Evolutionary conservation across 768 basidiomycete species (phyloP), one percentile per base, ranked within the genome.

Genomic region (Suillus subalutaceus): DNA sequence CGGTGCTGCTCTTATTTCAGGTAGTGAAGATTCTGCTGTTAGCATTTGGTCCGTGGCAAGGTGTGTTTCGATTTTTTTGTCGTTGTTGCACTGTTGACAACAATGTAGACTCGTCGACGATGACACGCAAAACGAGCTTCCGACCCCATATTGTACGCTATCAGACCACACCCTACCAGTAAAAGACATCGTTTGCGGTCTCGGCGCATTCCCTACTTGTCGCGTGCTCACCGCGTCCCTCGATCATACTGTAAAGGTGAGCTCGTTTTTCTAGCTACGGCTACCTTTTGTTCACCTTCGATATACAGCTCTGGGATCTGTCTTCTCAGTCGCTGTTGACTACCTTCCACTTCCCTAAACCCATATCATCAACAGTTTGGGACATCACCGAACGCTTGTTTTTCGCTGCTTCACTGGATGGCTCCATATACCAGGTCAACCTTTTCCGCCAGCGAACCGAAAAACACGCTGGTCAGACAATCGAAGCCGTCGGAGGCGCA

Each of bases 161-260:
- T 86, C 91, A 23, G 97, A 99, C 76, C 97, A 99, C 74, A 97
- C 96, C 0, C 86, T 99, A 5, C 92, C 94, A 7, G 83, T 99
- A 13, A 91, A 91, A 8, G 91, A 93, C 71, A 84, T 99, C 40
- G 75, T 83, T 15, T 90, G 94, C 67, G 94, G 96, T 15, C 75
- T 93, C 48, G 95, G 96, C 16, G 68, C 82, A 6, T 96, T 93
- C 77, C 94, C 92, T 18, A 86, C 80, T 64, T 91, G 89, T 76
- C 86, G 92, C 67, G 78, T 92, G 37, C 82, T 96, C 69, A 93
- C 96, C 1, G 87, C 92, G 4, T 93, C 93, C 0, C 74, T 91
- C 58, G 97, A 99, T 75, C 93, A 94, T 67, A 92, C 93, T 35
- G 93, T 94, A 75, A 99, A 99, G 83, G 94, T 94, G 68, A 64